Conservation (phyloP, 305 asterid species). For the Striga hermonthica region DNA sequence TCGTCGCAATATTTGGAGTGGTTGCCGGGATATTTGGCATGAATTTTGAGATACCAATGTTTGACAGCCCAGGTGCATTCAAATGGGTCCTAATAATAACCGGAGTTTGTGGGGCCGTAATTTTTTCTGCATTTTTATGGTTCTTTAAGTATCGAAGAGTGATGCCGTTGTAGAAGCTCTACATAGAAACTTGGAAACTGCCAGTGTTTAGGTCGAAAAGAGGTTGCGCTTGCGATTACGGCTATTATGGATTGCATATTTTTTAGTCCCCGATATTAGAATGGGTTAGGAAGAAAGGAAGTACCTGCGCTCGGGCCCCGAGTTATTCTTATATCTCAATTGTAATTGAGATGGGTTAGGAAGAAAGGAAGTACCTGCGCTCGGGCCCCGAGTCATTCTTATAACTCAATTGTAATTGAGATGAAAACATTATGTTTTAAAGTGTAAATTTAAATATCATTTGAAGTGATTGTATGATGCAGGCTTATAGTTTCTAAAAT, state of each 20-base stretch:
- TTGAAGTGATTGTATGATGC: too few species aligned
- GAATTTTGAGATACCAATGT: slow-evolving; percentile 65
- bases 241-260: neutral
- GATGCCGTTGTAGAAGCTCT: slow-evolving; percentile 66
- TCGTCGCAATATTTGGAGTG: slow-evolving; percentile 88
- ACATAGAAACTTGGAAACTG: neutral
- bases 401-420: slow-evolving; percentile 26
- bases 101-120: slow-evolving; percentile 53
- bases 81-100: slow-evolving; percentile 85
- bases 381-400: slow-evolving; percentile 13
- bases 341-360: slow-evolving; percentile 28
- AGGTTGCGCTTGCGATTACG: slow-evolving; percentile 7
- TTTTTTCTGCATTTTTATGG: slow-evolving; percentile 67
- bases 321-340: slow-evolving; percentile 11
- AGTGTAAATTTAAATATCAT: too few species aligned
- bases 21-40: slow-evolving; percentile 96
- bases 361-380: neutral
- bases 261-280: slow-evolving; percentile 23
- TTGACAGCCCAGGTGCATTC: slow-evolving; percentile 61
- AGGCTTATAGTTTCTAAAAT: too few species aligned
- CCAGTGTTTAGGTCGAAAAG: slow-evolving; percentile 12
- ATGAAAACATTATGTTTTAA: too few species aligned
- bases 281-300: slow-evolving; percentile 12
- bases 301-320: neutral
- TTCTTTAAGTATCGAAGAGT: slow-evolving; percentile 75